phyloP scores from a whole-genome alignment of 2,329 filamentous ascomycete genomes.

The Didymosphaeria variabile region DNA sequence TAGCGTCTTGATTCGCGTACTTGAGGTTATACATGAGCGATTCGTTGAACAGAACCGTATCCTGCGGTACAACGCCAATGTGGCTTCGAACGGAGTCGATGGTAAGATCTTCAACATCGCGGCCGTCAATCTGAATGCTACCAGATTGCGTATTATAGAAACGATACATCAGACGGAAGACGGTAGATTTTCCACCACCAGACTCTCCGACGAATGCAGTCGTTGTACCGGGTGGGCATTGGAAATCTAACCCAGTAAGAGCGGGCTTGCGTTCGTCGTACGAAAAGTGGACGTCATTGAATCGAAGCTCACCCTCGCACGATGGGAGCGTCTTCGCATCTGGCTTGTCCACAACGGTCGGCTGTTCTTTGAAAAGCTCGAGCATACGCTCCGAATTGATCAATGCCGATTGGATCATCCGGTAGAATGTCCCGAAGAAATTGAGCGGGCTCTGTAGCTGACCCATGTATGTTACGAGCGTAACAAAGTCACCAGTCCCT shows the following conservation, averaged over 20 bases:
- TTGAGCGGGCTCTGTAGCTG: conserved; percentile 76
- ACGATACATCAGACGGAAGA: conserved; percentile 94
- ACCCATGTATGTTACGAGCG: conserved; percentile 77
- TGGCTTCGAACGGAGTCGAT: conserved; percentile 92
- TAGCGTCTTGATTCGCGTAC: conserved; percentile 83
- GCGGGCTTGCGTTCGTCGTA: conserved; percentile 90
- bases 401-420: conserved; percentile 94
- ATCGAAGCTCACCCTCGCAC: conserved; percentile 84
- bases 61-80: conserved; percentile 96
- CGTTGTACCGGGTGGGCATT: conserved; percentile 87
- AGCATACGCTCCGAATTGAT: conserved; percentile 96
- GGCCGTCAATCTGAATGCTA: conserved; percentile 83
- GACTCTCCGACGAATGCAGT: conserved; percentile 97
- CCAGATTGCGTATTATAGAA: conserved; percentile 91
- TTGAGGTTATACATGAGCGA: conserved; percentile 93
- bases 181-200: conserved; percentile 94
- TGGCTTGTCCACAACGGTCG: conserved; percentile 83
- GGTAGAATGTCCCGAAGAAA: conserved; percentile 91
- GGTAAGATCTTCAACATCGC: conserved; percentile 83
- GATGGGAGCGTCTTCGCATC: conserved; percentile 68
- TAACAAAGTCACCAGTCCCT: conserved; percentile 73
- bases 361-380: conserved; percentile 95
- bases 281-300: conserved; percentile 88
- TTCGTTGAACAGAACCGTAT: conserved; percentile 95
- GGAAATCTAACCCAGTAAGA: conserved; percentile 82